Conservation (phyloP, 345 rosid species). For the Murraya paniculata region DNA sequence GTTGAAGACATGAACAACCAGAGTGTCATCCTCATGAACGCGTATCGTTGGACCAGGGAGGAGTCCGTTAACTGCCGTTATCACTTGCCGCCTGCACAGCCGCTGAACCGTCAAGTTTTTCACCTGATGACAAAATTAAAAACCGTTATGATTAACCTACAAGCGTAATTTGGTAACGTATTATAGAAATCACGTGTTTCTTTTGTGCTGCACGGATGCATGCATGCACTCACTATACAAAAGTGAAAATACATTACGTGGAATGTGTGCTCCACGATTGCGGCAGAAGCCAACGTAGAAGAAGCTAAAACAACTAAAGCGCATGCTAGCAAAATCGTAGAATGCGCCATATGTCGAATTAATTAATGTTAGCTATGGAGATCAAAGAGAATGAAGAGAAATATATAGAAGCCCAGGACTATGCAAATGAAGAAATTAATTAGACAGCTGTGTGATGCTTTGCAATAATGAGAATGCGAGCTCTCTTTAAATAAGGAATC, state of each 20-base stretch:
- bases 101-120: slow-evolving; percentile 49
- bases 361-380: background rate
- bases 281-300: slow-evolving; percentile 58
- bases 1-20: slow-evolving; percentile 67
- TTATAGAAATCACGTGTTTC: background rate
- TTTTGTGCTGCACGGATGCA: background rate
- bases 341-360: slow-evolving; percentile 6
- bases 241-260: slow-evolving; percentile 34
- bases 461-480: too few relatives aligned
- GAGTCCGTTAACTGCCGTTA: slow-evolving; percentile 72
- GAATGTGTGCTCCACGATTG: slow-evolving; percentile 70
- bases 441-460: too few relatives aligned
- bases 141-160: background rate
- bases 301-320: slow-evolving; percentile 32
- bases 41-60: slow-evolving; percentile 72
- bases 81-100: slow-evolving; percentile 55
- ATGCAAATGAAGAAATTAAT: background rate
- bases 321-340: slow-evolving; percentile 30
- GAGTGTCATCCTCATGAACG: slow-evolving; percentile 73
- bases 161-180: background rate
- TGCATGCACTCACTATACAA: background rate
- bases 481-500: too few relatives aligned
- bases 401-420: background rate
- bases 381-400: background rate
- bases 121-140: slow-evolving; percentile 43